Evolutionary conservation across 192 early-diverging fungal genomes (phyloP), one percentile per base, ranked within the genome.

Genomic region (Gaertneriomyces sp.): DNA sequence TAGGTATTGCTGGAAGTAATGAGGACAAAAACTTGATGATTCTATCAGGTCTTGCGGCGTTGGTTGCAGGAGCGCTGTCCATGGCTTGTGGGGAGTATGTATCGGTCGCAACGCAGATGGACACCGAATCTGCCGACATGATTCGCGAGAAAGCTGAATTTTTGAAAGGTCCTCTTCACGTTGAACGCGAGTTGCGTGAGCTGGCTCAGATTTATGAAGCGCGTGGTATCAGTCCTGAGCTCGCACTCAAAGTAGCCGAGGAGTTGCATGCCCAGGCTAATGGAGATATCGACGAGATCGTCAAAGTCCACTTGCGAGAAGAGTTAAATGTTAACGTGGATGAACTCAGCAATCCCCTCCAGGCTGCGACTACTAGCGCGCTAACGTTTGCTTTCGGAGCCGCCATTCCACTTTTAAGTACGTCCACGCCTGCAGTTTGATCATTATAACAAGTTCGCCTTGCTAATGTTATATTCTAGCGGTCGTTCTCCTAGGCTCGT

Each of bases 61-160:
- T 76, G 43, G 69, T 79, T 33, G 79, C 79, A 0, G 79, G 79
- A 1, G 71, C 79, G 5, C 63, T 80, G 38, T 69, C 74, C 4
- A 80, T 80, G 79, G 78, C 78, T n/a, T 77, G 75, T 50, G 74
- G 74, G 38, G 68, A 71, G 56, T 79, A 79, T 45, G 72, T 79
- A 14, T 79, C 77, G 33, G 78, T 80, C 11, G 66, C 78, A 5
- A 66, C 70, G 7, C 78, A 80, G 53, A 79, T 70, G 67, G 78
- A 80, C 60, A 61, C 77, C 5, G 78, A 80, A 52, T 20, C 33
- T 33, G 77, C 73, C 8, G 77, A 80, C 51, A 63, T 79, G 55
- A 38, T 56, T n/a, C 63, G 68, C 4, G 78, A 78, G 60, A 61
- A 66, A 42, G 70, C 44, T 16, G 77, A 80, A 44, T 73, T 71